Base-by-base conservation (phyloP, 352 stramenopile species). In the Pilasporangium apinafurcum region DNA sequence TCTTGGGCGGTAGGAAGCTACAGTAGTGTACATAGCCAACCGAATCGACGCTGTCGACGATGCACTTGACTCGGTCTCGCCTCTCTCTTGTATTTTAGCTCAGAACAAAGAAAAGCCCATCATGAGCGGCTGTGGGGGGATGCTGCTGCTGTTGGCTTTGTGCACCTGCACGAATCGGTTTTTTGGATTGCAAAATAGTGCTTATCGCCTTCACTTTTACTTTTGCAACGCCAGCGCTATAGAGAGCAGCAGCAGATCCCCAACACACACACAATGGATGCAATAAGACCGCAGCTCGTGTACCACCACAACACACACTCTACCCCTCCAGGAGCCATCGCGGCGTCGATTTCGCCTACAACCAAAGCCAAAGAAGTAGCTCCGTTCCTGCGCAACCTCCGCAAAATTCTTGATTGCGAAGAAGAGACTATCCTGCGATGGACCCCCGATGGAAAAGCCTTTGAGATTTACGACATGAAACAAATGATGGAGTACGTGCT, bases 391-490 rank as follows among this genome's bases (percentile, higher is more conserved):
- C 66, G 65, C 40, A 84, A 62, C 30, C 50, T 90, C 17, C 69
- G 74, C 37, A 47, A 53, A 24, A 86, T 89, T 44, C 60, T 89
- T 6, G 61, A 85, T 37, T 44, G 36, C 8, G 77, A 89, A 57
- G 60, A 42, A 42, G 29, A 52, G 6, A 30, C 34, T 18, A 68
- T 88, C 28, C 31, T 84, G 32, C 61, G 71, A 20, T 84, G 71
- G 71, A 80, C 67, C 9, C 13, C 42, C 21, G 69, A 89, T 43
- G 69, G 65, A 34, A 56, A 50, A 25, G 64, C 68, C 13, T 86
- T 88, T 30, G 68, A 86, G 41, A 87, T 88, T 48, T 61, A 78
- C 53, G 72, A 90, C 65, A 76, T 85, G 65, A 47, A 54, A 27
- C 49, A 52, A 34, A 82, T 96, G 48, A 88, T 92, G 65, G 48